These are phyloP conservation scores for Malus domestica DNA, from an alignment of 306 rosid genomes.

Conservation along the genomic window ASM211411v1 NC_041802.1:26859501-26860000, in stretches of 20 bases:
- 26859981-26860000: neutral
- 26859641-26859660: constrained; percentile 25
- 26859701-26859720: neutral
- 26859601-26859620: constrained; percentile 23
- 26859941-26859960: neutral
- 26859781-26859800: constrained; percentile 19
- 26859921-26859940: neutral
- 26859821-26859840: constrained; percentile 1
- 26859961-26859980: neutral
- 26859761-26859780: constrained; percentile 14
- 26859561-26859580: constrained; percentile 20
- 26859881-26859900: constrained; percentile 9
- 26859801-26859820: neutral
- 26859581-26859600: constrained; percentile 24
- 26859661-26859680: constrained; percentile 1
- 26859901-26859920: neutral
- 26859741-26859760: neutral
- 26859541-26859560: constrained; percentile 28
- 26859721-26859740: neutral
- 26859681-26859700: neutral
- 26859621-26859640: constrained; percentile 30
- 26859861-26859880: constrained; percentile 13
- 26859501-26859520: constrained; percentile 27
- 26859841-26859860: constrained; percentile 10
- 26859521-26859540: constrained; percentile 30